Conservation (phyloP, 192 early-diverging fungal genomes). For the Entomortierella parvispora region DNA sequence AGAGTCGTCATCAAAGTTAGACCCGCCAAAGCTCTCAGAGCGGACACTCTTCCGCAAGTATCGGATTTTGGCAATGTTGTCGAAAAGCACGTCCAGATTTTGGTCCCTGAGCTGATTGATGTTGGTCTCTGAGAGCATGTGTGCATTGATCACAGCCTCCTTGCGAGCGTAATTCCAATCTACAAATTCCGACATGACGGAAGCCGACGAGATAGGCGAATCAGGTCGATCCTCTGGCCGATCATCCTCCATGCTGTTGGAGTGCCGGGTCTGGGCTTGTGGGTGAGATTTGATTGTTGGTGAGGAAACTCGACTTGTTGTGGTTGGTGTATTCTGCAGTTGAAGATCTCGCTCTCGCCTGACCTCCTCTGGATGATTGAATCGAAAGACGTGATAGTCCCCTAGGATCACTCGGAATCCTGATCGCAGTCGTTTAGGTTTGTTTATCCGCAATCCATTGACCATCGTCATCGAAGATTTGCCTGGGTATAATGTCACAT, state of each 20-base stretch:
- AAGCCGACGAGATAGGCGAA: slow-evolving; percentile 56
- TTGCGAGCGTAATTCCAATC: slow-evolving; percentile 84
- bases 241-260: slow-evolving; percentile 42
- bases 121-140: slow-evolving; percentile 47
- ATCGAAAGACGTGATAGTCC: slow-evolving; percentile 83
- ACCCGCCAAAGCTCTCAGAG: slow-evolving; percentile 58
- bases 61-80: slow-evolving; percentile 65
- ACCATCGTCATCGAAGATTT: slow-evolving; percentile 74
- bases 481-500: slow-evolving; percentile 69
- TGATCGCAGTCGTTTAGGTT: slow-evolving; percentile 66
- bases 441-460: slow-evolving; percentile 75
- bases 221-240: slow-evolving; percentile 39
- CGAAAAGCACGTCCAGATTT: slow-evolving; percentile 52
- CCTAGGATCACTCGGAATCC: slow-evolving; percentile 87
- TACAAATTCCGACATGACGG: slow-evolving; percentile 62
- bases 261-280: slow-evolving; percentile 7
- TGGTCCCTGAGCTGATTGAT: slow-evolving; percentile 50
- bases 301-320: slow-evolving; percentile 12
- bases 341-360: slow-evolving; percentile 64
- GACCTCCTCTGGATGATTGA: slow-evolving; percentile 86
- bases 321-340: slow-evolving; percentile 5
- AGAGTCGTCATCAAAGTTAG: slow-evolving; percentile 49
- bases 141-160: slow-evolving; percentile 65
- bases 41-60: slow-evolving; percentile 52
- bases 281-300: slow-evolving; percentile 3